Evolutionary conservation across 768 basidiomycete species (phyloP).

Genomic region (Porphyrellus cyaneotinctus): DNA sequence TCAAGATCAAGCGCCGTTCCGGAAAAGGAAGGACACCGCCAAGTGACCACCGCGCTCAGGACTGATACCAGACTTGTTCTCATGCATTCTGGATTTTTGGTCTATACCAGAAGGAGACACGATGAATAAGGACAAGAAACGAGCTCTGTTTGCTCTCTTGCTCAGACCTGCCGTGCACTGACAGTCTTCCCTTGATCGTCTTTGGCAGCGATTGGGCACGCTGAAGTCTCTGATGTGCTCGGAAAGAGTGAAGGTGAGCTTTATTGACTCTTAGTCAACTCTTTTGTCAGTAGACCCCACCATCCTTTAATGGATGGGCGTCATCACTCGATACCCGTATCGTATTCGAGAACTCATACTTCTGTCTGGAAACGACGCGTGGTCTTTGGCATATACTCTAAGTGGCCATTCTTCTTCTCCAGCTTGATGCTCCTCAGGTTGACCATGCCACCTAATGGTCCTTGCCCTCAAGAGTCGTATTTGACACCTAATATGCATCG

Average conservation of each 20-base stretch:
- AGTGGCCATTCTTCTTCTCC: not conserved
- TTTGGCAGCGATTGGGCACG: not conserved
- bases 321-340: not conserved
- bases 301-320: not conserved
- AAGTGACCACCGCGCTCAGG: not conserved
- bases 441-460: not conserved
- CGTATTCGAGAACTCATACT: not conserved
- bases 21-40: slow-evolving; percentile 1
- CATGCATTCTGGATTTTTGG: not conserved
- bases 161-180: not conserved
- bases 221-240: not conserved
- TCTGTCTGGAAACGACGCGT: not conserved
- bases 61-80: not conserved
- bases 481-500: not conserved
- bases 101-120: not conserved
- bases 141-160: not conserved
- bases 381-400: not conserved
- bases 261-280: no score
- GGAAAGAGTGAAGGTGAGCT: not conserved
- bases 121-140: not conserved
- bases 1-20: not conserved
- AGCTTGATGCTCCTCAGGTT: not conserved
- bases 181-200: not conserved
- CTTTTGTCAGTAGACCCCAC: not conserved
- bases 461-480: no score